Percentiles rank a stretch among this genome's conserved stretches.
Evolutionary conservation across 352 stramenopile genomes (phyloP).

Genomic region (Pythium vanterpoolii): DNA sequence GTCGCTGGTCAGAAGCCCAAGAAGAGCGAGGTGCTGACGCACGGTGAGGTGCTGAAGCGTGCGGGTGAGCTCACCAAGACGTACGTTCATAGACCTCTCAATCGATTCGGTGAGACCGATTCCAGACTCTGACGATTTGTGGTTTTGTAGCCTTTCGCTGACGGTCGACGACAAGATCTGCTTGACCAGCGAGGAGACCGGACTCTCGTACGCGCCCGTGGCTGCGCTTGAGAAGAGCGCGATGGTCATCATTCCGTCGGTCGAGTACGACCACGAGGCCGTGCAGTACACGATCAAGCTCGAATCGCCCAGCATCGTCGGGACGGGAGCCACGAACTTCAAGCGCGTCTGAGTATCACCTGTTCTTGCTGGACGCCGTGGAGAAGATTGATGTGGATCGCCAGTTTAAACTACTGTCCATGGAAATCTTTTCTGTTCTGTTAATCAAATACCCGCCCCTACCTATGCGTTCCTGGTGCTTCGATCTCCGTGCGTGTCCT

Average conservation of each 20-base stretch:
- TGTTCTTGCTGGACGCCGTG: not conserved
- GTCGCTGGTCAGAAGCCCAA: conserved; percentile 72
- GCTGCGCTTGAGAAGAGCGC: conserved; percentile 71
- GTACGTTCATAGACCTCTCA: conserved; percentile 28
- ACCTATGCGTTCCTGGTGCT: no score
- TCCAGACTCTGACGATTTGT: not conserved
- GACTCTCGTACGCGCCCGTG: conserved; percentile 68
- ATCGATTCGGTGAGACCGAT: not conserved
- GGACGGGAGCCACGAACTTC: conserved; percentile 70
- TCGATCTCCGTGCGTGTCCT: not conserved
- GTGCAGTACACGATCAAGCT: conserved; percentile 73
- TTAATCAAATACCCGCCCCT: no score
- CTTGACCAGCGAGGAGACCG: conserved; percentile 60
- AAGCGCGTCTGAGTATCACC: conserved; percentile 68
- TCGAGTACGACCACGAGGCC: conserved; percentile 62
- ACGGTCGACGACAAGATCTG: conserved; percentile 80
- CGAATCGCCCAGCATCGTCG: conserved; percentile 77
- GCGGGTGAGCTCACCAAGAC: conserved; percentile 64
- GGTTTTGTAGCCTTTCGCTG: conserved; percentile 49
- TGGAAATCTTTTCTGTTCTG: no score
- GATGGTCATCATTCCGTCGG: conserved; percentile 75
- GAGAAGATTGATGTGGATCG: no score
- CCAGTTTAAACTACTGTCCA: no score
- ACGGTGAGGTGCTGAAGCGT: conserved; percentile 78
- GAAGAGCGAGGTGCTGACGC: conserved; percentile 75